phyloP scores from a whole-genome alignment of 2,329 filamentous ascomycete genomes.

The Mycosphaerelloides madeirae region DNA sequence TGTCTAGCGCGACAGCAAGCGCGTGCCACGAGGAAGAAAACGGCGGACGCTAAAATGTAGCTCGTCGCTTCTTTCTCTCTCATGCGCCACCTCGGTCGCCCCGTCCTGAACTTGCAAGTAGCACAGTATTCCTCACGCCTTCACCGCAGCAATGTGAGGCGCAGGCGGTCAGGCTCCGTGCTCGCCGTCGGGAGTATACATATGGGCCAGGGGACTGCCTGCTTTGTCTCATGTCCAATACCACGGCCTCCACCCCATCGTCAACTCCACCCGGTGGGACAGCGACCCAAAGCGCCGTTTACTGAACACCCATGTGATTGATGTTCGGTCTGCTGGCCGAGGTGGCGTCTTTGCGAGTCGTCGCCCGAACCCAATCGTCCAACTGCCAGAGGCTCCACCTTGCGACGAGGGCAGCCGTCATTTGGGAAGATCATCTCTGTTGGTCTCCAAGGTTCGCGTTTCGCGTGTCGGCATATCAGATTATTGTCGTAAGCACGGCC shows the following conservation, averaged over 20 bases:
- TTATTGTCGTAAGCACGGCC: constrained; percentile 8
- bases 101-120: not conserved
- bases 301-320: not conserved
- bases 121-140: too few relatives aligned
- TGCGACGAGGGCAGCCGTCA: not conserved
- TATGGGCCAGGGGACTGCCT: constrained; percentile 8
- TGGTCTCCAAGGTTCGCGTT: not conserved
- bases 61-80: too few relatives aligned
- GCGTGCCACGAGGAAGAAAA: too few relatives aligned
- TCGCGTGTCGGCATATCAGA: not conserved
- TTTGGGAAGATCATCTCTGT: not conserved
- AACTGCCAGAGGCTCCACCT: constrained; percentile 1
- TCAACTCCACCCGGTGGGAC: constrained; percentile 4
- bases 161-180: not conserved
- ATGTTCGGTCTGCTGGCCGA: not conserved
- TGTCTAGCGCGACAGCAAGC: too few relatives aligned
- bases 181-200: not conserved
- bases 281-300: not conserved
- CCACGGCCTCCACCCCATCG: not conserved
- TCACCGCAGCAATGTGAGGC: constrained; percentile 5
- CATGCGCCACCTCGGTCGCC: constrained; percentile 1
- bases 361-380: constrained; percentile 1
- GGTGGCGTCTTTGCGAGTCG: too few relatives aligned
- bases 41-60: too few relatives aligned
- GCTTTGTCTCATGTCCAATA: constrained; percentile 5